Base-by-base conservation (phyloP, 768 basidiomycete genomes). In the Phanerochaete carnosa region DNA sequence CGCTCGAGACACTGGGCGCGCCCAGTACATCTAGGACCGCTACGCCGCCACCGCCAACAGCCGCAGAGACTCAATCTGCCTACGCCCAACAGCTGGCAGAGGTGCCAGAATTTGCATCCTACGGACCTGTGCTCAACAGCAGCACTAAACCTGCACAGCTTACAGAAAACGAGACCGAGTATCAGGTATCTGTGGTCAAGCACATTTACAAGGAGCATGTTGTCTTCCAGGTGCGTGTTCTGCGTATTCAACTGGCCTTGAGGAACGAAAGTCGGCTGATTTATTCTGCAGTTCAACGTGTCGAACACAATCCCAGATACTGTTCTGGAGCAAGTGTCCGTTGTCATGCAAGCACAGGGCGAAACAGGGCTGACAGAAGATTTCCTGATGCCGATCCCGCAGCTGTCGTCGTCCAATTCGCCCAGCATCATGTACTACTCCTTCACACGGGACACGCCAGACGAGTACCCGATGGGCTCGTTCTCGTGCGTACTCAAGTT, bases 91-190 rank as follows among this genome's bases (percentile, higher is more conserved):
- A 98, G 69, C 86, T 99, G 7, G 77, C 86, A 1, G 90, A 90
- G 56, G 87, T 98, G 28, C 88, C 95, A 23, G 92, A 98, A 68
- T 84, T 99, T 61, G 83, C 83, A 4, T 76, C 80, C 8, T 98
- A 96, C 73, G 97, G 97, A 11, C 74, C 89, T 52, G 85, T 97
- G 54, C 80, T 95, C 70, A 94, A 89, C 75, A 98, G 94, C 80
- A 92, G 86, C 64, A 64, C 82, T 37, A 92, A 87, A 65, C 87
- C 90, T 12, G 76, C 82, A 25, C 91, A 89, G 63, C 86, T 98
- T 60, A 98, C 97, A 15, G 97, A 99, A 76, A 90, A 85, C 68
- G 97, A 98, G 76, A 98, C 95, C 3, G 97, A 98, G 76, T 99
- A 98, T 71, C 94, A 97, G 70, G 96, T 98, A 50, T 87, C 90